These are phyloP conservation scores for Phytophthora hybrid DNA, from an alignment of 352 stramenopile species.

Conservation along the genomic window DNA sequence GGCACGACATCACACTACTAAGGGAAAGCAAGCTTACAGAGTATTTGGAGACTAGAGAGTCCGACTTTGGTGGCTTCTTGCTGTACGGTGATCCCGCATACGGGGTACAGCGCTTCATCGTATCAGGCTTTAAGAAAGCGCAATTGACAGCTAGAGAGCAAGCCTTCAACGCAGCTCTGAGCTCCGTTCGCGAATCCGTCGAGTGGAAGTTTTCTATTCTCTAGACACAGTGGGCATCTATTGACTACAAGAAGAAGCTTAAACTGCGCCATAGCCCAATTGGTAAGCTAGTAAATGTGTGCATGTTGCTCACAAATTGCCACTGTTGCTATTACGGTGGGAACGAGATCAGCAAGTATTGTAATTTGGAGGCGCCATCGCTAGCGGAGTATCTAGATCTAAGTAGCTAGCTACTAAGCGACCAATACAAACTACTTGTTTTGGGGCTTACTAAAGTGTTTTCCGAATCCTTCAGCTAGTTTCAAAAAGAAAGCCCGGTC, in stretches of 20 bases:
- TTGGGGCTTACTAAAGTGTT: conserved; percentile 17
- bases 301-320: conserved; percentile 24
- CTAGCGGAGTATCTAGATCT: conserved; percentile 21
- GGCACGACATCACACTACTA: background rate
- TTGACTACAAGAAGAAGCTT: no score
- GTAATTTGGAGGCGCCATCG: conserved; percentile 12
- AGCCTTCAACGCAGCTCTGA: background rate
- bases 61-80: background rate
- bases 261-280: no score
- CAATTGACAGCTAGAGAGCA: background rate
- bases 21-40: background rate
- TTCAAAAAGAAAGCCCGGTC: conserved; percentile 6
- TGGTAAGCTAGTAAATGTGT: conserved; percentile 16
- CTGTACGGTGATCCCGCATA: background rate
- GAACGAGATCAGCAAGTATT: conserved; percentile 25
- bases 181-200: background rate
- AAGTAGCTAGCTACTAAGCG: conserved; percentile 3
- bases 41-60: background rate
- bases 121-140: background rate
- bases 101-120: background rate
- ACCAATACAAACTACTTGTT: conserved; percentile 12
- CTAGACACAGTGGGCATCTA: background rate
- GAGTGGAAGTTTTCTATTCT: background rate
- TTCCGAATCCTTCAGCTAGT: conserved; percentile 7
- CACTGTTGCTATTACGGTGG: conserved; percentile 12